Evolutionary conservation across 2,329 filamentous ascomycete species (phyloP).

Genomic region (Sclerotinia spermophila): DNA sequence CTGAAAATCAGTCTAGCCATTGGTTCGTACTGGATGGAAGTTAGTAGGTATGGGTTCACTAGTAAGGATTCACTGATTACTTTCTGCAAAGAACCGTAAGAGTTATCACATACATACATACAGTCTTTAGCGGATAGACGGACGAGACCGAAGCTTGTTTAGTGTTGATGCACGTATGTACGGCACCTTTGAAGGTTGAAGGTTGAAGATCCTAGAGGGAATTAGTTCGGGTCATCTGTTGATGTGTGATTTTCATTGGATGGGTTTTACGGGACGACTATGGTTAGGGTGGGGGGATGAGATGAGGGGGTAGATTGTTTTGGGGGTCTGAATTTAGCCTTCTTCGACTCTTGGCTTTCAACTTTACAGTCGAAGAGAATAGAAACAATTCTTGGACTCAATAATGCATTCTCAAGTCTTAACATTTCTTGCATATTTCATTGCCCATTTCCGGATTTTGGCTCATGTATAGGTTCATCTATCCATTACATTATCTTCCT

Average conservation of each 20-base stretch:
- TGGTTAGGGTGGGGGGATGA: slow-evolving; percentile 1
- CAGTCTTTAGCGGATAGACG: neutral
- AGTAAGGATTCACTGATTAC: neutral
- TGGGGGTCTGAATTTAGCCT: neutral
- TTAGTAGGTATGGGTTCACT: neutral
- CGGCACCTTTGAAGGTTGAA: neutral
- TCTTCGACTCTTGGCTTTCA: neutral
- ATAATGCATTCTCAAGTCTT: neutral
- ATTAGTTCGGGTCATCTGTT: neutral
- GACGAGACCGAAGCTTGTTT: neutral
- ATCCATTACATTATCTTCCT: neutral
- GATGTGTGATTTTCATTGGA: neutral
- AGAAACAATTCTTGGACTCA: neutral
- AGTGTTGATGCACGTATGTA: slow-evolving; percentile 4
- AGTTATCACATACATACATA: slow-evolving; percentile 2
- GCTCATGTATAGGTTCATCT: neutral
- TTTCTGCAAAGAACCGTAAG: neutral
- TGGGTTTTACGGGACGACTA: neutral
- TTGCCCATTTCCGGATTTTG: neutral
- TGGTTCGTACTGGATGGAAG: neutral
- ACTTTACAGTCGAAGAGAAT: neutral
- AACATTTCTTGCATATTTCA: neutral
- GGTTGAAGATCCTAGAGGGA: neutral
- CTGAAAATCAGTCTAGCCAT: neutral
- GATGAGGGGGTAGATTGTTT: neutral